These are phyloP conservation scores for Helotiales sp. DNA, from an alignment of 2,329 filamentous ascomycete genomes.

Conservation along the genomic window DNA sequence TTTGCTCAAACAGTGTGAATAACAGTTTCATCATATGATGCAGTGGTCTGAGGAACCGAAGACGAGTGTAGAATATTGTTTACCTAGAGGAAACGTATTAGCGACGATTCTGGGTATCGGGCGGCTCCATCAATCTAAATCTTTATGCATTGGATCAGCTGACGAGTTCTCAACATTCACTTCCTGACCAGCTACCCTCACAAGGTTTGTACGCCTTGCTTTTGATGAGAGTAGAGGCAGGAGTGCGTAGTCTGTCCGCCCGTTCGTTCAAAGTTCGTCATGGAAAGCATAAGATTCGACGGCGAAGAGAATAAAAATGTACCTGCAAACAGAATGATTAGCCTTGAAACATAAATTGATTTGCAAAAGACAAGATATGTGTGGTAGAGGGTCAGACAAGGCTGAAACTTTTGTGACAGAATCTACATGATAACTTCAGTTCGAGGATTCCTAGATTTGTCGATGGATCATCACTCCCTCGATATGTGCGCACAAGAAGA, in stretches of 20 bases:
- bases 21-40: slow-evolving; percentile 41
- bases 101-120: slow-evolving; percentile 1
- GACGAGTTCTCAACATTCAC: slow-evolving; percentile 46
- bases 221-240: slow-evolving; percentile 37
- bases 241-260: slow-evolving; percentile 44
- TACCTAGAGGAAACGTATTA: slow-evolving; percentile 13
- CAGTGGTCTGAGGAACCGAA: slow-evolving; percentile 19
- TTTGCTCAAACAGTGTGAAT: slow-evolving; percentile 45
- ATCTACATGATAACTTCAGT: slow-evolving; percentile 39
- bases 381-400: slow-evolving; percentile 42
- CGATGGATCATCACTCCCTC: slow-evolving; percentile 37
- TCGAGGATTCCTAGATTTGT: slow-evolving; percentile 40
- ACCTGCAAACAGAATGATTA: slow-evolving; percentile 33
- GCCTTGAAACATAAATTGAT: slow-evolving; percentile 9
- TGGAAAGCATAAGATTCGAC: slow-evolving; percentile 27
- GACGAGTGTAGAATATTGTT: not conserved
- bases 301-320: slow-evolving; percentile 20
- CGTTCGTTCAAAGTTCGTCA: slow-evolving; percentile 48
- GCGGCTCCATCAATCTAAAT: slow-evolving; percentile 15
- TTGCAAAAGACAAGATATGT: slow-evolving; percentile 5
- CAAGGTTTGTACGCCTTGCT: slow-evolving; percentile 43
- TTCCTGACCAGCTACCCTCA: slow-evolving; percentile 36
- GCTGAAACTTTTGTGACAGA: slow-evolving; percentile 44
- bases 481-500: not conserved
- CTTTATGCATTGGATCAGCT: slow-evolving; percentile 38